Conservation (phyloP, 2,329 filamentous ascomycete genomes). For the Berkeleyomyces basicola region DNA sequence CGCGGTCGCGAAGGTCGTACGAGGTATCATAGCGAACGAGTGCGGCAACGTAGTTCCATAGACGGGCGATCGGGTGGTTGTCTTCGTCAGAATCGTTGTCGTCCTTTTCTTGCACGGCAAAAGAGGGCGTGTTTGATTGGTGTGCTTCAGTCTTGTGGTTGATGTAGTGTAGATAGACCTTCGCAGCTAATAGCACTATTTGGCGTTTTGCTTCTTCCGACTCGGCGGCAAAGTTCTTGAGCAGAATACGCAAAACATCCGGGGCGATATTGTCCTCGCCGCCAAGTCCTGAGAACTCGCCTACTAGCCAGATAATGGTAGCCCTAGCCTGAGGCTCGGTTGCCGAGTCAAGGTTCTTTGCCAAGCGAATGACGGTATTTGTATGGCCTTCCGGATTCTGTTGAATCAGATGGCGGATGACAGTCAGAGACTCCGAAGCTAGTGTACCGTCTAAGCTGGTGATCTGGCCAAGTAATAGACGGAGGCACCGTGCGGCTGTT, state of each 20-base stretch:
- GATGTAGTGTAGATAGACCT: slow-evolving; percentile 83
- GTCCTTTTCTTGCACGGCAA: slow-evolving; percentile 18
- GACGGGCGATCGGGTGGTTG: slow-evolving; percentile 51
- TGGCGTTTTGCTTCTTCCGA: slow-evolving; percentile 77
- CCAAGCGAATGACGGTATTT: slow-evolving; percentile 73
- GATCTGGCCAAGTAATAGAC: slow-evolving; percentile 70
- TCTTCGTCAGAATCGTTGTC: slow-evolving; percentile 27
- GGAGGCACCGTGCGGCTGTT: slow-evolving; percentile 64
- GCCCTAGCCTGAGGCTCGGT: slow-evolving; percentile 78
- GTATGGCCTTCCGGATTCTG: slow-evolving; percentile 67
- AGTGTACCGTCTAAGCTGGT: slow-evolving; percentile 74
- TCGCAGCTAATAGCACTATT: slow-evolving; percentile 84
- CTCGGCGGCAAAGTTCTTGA: slow-evolving; percentile 72
- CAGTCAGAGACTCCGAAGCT: slow-evolving; percentile 83
- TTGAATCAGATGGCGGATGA: slow-evolving; percentile 90
- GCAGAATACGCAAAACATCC: slow-evolving; percentile 75
- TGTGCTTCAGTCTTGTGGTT: slow-evolving; percentile 39
- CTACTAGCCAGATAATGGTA: slow-evolving; percentile 93
- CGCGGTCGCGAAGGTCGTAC: slow-evolving; percentile 84
- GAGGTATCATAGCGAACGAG: slow-evolving; percentile 86
- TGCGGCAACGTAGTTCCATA: slow-evolving; percentile 75
- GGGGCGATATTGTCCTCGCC: slow-evolving; percentile 79
- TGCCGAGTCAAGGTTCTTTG: slow-evolving; percentile 78
- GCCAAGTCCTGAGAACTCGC: slow-evolving; percentile 72
- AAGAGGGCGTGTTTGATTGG: slow-evolving; percentile 21